Percentiles rank a stretch among this genome's conserved stretches.
These are phyloP conservation scores for Trichoderma sp. DNA, from an alignment of 2,329 filamentous ascomycete species.

Conservation along the genomic window DNA sequence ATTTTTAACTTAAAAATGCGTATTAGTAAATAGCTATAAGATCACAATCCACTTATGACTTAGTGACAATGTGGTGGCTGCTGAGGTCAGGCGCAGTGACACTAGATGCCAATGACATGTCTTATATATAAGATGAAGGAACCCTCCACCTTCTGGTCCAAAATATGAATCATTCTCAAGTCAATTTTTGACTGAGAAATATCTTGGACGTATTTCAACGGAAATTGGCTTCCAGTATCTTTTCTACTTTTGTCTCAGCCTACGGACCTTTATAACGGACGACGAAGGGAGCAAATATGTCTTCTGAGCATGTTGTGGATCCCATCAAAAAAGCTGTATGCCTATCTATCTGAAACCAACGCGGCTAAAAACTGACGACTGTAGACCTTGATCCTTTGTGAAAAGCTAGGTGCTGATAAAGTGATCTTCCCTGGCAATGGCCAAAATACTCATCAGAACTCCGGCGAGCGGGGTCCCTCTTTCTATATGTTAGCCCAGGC, in stretches of 20 bases:
- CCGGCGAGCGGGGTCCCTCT: background rate
- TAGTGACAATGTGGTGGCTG: background rate
- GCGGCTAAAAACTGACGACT: background rate
- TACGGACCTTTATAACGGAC: background rate
- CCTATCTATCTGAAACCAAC: too few relatives aligned
- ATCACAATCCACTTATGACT: background rate
- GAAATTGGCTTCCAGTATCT: background rate
- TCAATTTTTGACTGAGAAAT: background rate
- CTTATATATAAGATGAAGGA: background rate
- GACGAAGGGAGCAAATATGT: background rate
- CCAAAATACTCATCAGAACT: background rate
- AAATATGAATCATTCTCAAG: background rate
- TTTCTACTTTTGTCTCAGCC: background rate
- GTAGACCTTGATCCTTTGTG: background rate
- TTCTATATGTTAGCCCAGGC: slow-evolving; percentile 12
- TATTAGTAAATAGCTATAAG: background rate
- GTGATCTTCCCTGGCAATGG: background rate
- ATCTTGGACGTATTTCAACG: background rate
- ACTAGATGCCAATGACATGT: background rate
- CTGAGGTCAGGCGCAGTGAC: background rate
- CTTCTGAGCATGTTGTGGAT: background rate
- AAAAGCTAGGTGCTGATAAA: background rate
- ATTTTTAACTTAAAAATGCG: background rate
- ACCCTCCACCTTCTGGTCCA: background rate
- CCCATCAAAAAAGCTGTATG: background rate